Evolutionary conservation across 2,329 filamentous ascomycete genomes (phyloP).

Genomic region (Geosmithia morbida): DNA sequence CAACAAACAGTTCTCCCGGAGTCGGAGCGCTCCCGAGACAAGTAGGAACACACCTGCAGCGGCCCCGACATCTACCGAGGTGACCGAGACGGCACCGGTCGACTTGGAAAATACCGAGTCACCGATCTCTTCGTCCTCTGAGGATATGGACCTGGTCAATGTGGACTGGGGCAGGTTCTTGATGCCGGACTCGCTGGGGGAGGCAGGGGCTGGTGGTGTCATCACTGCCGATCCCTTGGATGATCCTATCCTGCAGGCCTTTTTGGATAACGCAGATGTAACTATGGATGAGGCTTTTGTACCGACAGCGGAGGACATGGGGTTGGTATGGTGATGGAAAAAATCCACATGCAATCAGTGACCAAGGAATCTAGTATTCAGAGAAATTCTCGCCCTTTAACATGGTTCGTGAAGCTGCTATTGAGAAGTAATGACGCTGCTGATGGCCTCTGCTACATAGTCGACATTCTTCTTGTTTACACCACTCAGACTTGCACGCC

Average conservation of each 20-base stretch:
- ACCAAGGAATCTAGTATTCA: too few relatives aligned
- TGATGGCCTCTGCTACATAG: too few relatives aligned
- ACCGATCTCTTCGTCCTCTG: neutral
- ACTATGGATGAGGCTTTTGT: constrained; percentile 2
- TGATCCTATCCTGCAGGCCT: constrained; percentile 5
- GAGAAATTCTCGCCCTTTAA: too few relatives aligned
- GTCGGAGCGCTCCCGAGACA: neutral
- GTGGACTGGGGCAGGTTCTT: constrained; percentile 5
- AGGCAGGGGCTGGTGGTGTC: neutral
- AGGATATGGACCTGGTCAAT: constrained; percentile 1
- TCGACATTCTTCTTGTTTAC: too few relatives aligned
- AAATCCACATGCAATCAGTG: neutral
- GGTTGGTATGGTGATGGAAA: neutral
- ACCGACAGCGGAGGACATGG: constrained; percentile 2
- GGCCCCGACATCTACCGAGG: neutral
- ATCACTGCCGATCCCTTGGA: constrained; percentile 4
- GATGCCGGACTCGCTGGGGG: constrained; percentile 1
- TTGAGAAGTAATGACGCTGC: too few relatives aligned
- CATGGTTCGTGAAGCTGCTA: too few relatives aligned
- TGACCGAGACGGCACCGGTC: neutral
- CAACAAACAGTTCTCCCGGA: constrained; percentile 3
- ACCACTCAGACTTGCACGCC: too few relatives aligned
- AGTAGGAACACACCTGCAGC: neutral
- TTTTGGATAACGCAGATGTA: constrained; percentile 5
- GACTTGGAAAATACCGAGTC: neutral